Conservation (phyloP, 2,329 filamentous ascomycete genomes). For the Aspergillus flavus region DNA sequence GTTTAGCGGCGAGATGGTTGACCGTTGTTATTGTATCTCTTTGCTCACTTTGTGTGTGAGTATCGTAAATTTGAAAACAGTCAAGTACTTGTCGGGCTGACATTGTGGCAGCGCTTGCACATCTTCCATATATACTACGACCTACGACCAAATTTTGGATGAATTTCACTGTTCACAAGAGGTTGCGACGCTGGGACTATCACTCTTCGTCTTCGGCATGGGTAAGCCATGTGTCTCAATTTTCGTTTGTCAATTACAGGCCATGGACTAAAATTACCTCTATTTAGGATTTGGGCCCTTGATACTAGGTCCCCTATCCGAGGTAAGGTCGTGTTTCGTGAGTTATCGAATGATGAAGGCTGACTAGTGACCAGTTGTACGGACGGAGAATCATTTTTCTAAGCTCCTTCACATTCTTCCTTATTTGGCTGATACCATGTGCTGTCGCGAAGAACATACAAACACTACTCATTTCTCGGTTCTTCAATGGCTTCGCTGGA, state of each 20-base stretch:
- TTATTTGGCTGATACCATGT: slow-evolving; percentile 79
- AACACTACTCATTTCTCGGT: slow-evolving; percentile 76
- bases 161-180: slow-evolving; percentile 73
- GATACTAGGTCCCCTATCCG: slow-evolving; percentile 65
- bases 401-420: slow-evolving; percentile 70
- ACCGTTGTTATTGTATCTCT: slow-evolving; percentile 72
- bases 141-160: slow-evolving; percentile 74
- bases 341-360: neutral
- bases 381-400: slow-evolving; percentile 82
- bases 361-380: slow-evolving; percentile 63
- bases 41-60: slow-evolving; percentile 82
- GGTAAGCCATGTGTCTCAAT: slow-evolving; percentile 34
- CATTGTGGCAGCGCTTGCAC: slow-evolving; percentile 68
- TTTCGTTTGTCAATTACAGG: slow-evolving; percentile 26
- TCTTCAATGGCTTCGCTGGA: slow-evolving; percentile 58
- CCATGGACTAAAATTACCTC: neutral
- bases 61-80: slow-evolving; percentile 27
- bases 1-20: slow-evolving; percentile 71
- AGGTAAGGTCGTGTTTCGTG: slow-evolving; percentile 32
- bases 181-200: slow-evolving; percentile 78
- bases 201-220: slow-evolving; percentile 80
- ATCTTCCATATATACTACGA: slow-evolving; percentile 85
- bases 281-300: slow-evolving; percentile 57
- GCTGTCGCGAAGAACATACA: slow-evolving; percentile 76
- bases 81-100: slow-evolving; percentile 7